Evolutionary conservation across 1,284 basidiomycete species (phyloP).

Genomic region (Meira nashicola): DNA sequence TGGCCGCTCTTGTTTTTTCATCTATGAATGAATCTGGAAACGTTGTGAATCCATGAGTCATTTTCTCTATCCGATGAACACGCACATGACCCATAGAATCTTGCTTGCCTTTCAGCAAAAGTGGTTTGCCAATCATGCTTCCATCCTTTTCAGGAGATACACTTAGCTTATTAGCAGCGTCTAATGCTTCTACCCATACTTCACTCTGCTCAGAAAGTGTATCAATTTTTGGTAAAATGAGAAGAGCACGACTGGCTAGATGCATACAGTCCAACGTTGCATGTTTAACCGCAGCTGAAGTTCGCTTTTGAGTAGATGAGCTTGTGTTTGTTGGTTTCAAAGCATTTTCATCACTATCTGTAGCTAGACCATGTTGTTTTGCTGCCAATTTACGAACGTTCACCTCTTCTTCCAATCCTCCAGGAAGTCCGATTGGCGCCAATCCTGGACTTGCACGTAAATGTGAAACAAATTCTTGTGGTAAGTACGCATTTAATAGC

Average conservation of each 20-base stretch:
- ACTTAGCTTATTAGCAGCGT: neutral
- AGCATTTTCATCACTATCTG: neutral
- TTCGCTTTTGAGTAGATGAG: neutral
- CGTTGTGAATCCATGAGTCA: slow-evolving; percentile 7
- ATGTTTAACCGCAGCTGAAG: neutral
- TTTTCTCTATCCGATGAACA: slow-evolving; percentile 8
- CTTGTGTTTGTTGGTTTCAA: neutral
- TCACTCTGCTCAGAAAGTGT: slow-evolving; percentile 33
- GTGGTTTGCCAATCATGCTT: neutral
- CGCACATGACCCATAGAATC: neutral
- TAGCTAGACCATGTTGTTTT: neutral
- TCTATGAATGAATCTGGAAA: slow-evolving; percentile 9
- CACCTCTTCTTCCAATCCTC: slow-evolving; percentile 2
- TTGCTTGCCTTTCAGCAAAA: neutral
- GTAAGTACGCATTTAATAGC: slow-evolving; percentile 30
- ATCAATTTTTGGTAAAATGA: slow-evolving; percentile 33
- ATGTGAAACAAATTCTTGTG: slow-evolving; percentile 20
- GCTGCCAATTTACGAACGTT: neutral
- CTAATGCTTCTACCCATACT: slow-evolving; percentile 22
- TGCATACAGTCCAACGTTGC: slow-evolving; percentile 23
- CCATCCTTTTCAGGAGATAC: neutral
- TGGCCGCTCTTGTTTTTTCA: neutral
- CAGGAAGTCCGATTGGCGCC: slow-evolving; percentile 15
- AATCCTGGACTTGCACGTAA: slow-evolving; percentile 35
- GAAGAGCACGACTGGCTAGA: slow-evolving; percentile 22